Percentiles rank a stretch among this genome's conserved stretches.
Evolutionary conservation across 805 yeast genomes (phyloP).

Genomic region (Lachancea meyersii): DNA sequence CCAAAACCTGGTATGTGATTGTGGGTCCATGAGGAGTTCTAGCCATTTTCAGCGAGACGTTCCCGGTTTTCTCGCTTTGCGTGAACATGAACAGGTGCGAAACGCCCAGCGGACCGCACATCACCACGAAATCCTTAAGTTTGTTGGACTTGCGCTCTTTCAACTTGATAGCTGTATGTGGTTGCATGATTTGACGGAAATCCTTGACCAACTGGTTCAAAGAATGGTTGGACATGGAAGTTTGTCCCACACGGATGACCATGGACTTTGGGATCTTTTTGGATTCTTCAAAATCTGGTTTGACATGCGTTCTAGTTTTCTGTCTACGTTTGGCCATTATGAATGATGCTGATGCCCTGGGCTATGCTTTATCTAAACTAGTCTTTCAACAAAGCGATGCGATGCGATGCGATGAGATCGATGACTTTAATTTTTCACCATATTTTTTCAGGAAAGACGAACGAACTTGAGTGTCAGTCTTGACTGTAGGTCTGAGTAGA

Average conservation of each 20-base stretch:
- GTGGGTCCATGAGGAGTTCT: constrained; percentile 95
- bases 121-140: constrained; percentile 89
- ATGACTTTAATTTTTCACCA: constrained; percentile 1
- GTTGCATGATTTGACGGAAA: constrained; percentile 87
- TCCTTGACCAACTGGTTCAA: constrained; percentile 80
- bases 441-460: background rate
- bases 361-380: background rate
- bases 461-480: background rate
- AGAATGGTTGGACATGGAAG: constrained; percentile 57
- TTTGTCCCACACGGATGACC: constrained; percentile 79
- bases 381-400: constrained; percentile 3
- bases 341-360: too few species aligned
- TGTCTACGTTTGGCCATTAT: constrained; percentile 52
- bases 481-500: background rate
- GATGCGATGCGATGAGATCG: constrained; percentile 19
- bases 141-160: constrained; percentile 83
- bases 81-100: constrained; percentile 82
- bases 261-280: constrained; percentile 83
- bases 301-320: constrained; percentile 83
- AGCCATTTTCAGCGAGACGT: constrained; percentile 74
- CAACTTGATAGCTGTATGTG: constrained; percentile 87
- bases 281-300: constrained; percentile 54
- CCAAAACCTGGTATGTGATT: constrained; percentile 67
- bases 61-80: constrained; percentile 71
- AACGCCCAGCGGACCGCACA: constrained; percentile 96